Evolutionary conservation across 2,329 filamentous ascomycete genomes (phyloP), one percentile per base, ranked within the genome.

Genomic region (Cladosporium sp.): DNA sequence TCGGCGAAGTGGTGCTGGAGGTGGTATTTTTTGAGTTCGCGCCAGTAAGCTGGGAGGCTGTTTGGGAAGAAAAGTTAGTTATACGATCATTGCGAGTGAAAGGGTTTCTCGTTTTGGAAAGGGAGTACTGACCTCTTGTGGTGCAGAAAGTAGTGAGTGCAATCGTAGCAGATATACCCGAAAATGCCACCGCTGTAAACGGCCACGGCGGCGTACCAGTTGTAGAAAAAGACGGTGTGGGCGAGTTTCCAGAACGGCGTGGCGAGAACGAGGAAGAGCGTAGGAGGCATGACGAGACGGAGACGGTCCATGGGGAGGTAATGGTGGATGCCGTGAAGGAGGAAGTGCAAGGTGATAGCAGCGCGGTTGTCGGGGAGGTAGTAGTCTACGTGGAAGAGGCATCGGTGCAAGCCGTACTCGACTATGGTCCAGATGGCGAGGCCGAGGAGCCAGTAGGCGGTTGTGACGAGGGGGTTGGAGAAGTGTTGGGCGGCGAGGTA

Each of bases 291-390:
- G 57, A 98, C 93, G 8, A 98, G 84, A 53, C 93, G 85, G 62
- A 95, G 92, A 65, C 85, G 92, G 73, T 98, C 93, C 93, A 98
- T 97, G n/a, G 93, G 93, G 4, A 98, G 80, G 70, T 97, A 98
- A 71, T 98, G 93, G 66, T 98, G 93, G 56, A 98, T 88, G 56
- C 93, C 93, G 62, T 98, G 93, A 20, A 98, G 86, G 35, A 96
- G 73, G 72, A 98, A 98, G 68, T 98, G 93, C 16, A 85, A 60
- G 0, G 89, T 95, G 52, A 98, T 76, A 56, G 80, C 85, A n/a
- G 88, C 84, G 49, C 89, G 80, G 68, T 97, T 95, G 67, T 98
- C 88, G 0, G 93, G 93, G 9, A 98, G 84, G 64, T 85, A 94
- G 85, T 85, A 76, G 69, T 98, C 93, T 49, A 98, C 75, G 64